These are phyloP conservation scores for Fusarium oligoseptatum DNA, from an alignment of 2,329 filamentous ascomycete genomes.

Conservation along the genomic window DNA sequence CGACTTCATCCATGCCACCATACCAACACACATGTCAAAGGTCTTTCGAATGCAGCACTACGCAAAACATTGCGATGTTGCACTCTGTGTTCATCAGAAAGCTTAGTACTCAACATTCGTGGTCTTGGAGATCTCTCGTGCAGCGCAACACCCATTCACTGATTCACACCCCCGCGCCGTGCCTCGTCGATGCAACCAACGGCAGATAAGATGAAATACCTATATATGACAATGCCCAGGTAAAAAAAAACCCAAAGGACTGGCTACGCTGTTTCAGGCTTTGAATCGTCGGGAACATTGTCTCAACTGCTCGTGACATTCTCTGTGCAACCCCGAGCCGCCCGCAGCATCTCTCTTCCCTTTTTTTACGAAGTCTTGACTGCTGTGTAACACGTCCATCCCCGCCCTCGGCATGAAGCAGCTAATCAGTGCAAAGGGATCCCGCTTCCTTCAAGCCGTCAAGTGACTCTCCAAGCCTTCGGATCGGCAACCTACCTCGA, in stretches of 20 bases:
- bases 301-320: constrained; percentile 31
- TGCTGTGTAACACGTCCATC: constrained; percentile 21
- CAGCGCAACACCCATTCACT: constrained; percentile 14
- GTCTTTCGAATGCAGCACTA: constrained; percentile 1
- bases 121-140: constrained; percentile 25
- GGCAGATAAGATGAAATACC: constrained; percentile 5
- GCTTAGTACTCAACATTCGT: constrained; percentile 10
- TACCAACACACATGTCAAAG: constrained; percentile 8
- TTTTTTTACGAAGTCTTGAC: constrained; percentile 9
- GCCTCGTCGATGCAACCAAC: constrained; percentile 4
- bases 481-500: constrained; percentile 26
- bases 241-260: constrained; percentile 9
- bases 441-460: constrained; percentile 4
- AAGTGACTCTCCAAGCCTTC: constrained; percentile 20
- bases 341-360: not conserved
- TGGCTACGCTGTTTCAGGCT: constrained; percentile 24
- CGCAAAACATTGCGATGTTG: not conserved
- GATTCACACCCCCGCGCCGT: constrained; percentile 5
- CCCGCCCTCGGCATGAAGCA: constrained; percentile 15
- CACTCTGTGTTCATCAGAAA: constrained; percentile 7
- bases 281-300: constrained; percentile 15
- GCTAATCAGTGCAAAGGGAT: constrained; percentile 18
- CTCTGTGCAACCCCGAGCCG: constrained; percentile 11
- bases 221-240: constrained; percentile 10
- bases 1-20: constrained; percentile 24